Base-by-base conservation (phyloP, 2,329 filamentous ascomycete genomes). In the Venturia nashicola region DNA sequence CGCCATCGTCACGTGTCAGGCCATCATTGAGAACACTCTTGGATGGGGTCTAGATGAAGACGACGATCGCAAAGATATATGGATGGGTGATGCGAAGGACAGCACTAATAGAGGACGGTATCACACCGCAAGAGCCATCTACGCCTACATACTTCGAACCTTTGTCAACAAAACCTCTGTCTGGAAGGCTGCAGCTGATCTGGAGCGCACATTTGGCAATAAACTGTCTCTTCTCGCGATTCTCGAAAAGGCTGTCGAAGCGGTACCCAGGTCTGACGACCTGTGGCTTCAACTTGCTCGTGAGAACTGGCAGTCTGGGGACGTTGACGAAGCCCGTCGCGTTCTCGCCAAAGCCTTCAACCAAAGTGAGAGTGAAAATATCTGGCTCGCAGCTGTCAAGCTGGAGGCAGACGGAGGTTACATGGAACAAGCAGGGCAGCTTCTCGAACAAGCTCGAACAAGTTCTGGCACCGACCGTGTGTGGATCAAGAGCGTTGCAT, bases 251-350 rank as follows among this genome's bases (percentile, higher is more conserved):
- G 91, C 92, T 0, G 91, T 97, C 40, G 93, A 96, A 72, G 91
- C 91, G 8, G 97, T 93, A 69, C 93, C 94, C 1, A 88, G 90
- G 68, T 91, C 88, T 68, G 92, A 97, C 74, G 88, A 91, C 23
- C 78, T 99, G 23, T 99, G 94, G 94, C 88, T 99, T 82, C 89
- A 95, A 80, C 86, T 97, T 62, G 94, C 93, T 43, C 90, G 93
- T 75, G 94, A 97, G 77, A 96, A 92, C 72, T 94, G 91, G 90
- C 85, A 94, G 71, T 85, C 88, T 2, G 91, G 91, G 61, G 88
- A 96, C 70, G 86, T 96, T 55, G 88, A 96, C 72, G 90, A 90
- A 67, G 92, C 94, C 14, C 85, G 94, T 64, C 82, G 86, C 66
- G 91, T 97, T 0, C 84, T 99, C 18, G 93, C 86, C 36, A 85